These are phyloP conservation scores for Brassica carinata DNA, from an alignment of 345 rosid genomes.

Conservation along the genomic window DNA sequence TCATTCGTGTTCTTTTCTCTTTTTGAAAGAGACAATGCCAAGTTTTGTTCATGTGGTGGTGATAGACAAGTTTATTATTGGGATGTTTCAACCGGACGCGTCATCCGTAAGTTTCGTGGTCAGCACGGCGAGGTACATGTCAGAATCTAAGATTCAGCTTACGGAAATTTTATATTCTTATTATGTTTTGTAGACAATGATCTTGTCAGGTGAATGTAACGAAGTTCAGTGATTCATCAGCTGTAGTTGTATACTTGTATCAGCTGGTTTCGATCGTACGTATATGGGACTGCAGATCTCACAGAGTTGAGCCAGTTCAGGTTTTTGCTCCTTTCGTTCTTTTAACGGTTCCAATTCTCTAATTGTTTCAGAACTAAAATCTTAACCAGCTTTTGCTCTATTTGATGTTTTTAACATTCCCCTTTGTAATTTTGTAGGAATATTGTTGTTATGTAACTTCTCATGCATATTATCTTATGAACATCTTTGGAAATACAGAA, in stretches of 20 bases:
- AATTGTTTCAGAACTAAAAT: background rate
- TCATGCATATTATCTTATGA: background rate
- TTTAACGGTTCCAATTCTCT: background rate
- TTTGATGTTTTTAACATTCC: conserved; percentile 23
- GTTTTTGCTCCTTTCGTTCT: conserved; percentile 30
- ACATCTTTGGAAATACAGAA: conserved; percentile 47
- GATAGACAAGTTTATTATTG: conserved; percentile 93
- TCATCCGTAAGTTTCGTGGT: conserved; percentile 90
- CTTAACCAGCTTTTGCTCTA: background rate
- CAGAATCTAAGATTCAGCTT: background rate
- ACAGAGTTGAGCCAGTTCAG: conserved; percentile 93
- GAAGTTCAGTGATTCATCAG: conserved; percentile 77
- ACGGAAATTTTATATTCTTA: background rate
- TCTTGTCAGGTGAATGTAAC: conserved; percentile 79
- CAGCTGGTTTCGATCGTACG: conserved; percentile 98
- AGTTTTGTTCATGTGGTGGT: conserved; percentile 89
- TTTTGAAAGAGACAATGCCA: conserved; percentile 70
- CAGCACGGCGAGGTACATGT: conserved; percentile 77
- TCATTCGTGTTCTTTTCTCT: background rate
- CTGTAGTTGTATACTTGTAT: conserved; percentile 69
- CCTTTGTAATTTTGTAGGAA: background rate
- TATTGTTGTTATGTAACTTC: background rate
- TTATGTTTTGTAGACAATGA: background rate
- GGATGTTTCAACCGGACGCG: conserved; percentile 94
- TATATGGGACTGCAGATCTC: conserved; percentile 97